Conservation (phyloP, 148 eudicot species). For the Vaccinium macrocarpon region DNA sequence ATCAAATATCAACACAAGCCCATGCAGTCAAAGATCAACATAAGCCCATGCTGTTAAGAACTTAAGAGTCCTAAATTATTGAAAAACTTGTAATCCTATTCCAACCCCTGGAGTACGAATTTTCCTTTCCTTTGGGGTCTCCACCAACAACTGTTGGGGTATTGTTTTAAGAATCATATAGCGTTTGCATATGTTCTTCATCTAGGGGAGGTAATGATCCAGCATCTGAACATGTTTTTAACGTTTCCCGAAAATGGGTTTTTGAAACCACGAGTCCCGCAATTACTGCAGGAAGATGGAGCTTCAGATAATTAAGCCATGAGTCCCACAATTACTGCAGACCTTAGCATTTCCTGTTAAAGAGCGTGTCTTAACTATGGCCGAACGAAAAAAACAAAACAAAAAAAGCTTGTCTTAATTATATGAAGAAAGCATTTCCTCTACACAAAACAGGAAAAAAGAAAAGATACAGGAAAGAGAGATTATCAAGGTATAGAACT, state of each 20-base stretch:
- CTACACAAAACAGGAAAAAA: not conserved
- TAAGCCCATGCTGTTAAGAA: too few species aligned
- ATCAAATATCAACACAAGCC: not conserved
- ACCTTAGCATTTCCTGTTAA: conserved; percentile 66
- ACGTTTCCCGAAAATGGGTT: not conserved
- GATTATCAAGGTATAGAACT: not conserved
- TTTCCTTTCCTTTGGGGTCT: not conserved
- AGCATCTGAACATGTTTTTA: not conserved
- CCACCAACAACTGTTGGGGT: not conserved
- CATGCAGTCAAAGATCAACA: not conserved
- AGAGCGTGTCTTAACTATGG: too few species aligned
- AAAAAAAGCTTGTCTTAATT: not conserved
- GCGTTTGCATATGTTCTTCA: not conserved
- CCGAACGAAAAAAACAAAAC: too few species aligned
- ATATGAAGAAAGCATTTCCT: not conserved
- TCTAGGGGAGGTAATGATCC: not conserved
- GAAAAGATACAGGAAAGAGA: not conserved
- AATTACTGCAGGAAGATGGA: conserved; percentile 64
- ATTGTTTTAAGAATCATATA: not conserved
- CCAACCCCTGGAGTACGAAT: too few species aligned
- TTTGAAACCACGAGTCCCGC: conserved; percentile 34
- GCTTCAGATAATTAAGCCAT: conserved; percentile 85
- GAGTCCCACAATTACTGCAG: conserved; percentile 75
- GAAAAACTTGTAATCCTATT: not conserved
- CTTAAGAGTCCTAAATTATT: not conserved